Base-by-base conservation (phyloP, 306 rosid species). In the Ziziphus jujuba region DNA sequence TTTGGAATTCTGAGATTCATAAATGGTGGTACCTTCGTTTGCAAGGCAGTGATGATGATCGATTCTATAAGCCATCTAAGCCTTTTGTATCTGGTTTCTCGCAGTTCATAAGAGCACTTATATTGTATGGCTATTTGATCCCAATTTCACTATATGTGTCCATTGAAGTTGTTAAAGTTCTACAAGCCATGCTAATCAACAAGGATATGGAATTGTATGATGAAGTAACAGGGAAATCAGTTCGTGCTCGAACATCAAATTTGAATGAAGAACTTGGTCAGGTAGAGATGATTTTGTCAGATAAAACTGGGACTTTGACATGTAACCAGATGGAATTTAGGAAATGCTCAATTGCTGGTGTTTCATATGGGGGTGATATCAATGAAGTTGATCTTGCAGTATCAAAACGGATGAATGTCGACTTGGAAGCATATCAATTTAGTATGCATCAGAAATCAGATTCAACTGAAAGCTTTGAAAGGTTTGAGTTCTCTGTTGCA, bases 341-440 rank as follows among this genome's bases (percentile, higher is more conserved):
- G 57, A 78, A 78, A 63, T 78, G 82, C 50, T 78, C 78, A 21
- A 68, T 78, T 48, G 82, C 82, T n/a, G 82, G 82, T 50, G 19
- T 51, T 40, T 62, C 78, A 16, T 78, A 67, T 78, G 82, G 82
- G 56, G 54, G 71, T 38, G 56, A 57, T 57, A 9, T 31, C 5
- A 78, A 56, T 20, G 64, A 78, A 52, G 72, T 78, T 1, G 77
- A 77, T 35, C 40, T 4, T 34, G 77, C 67, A 38, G 81, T 77
- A 23, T 65, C 77, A 1, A 45, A 35, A 62, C 56, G 70, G 57
- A 77, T 77, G 80, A 63, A 56, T 56, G 63, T 35, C 50, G 68
- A 70, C 33, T n/a, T 50, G 58, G 69, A 65, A 54, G 59, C 72
- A 5, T 53, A 59, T n/a, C 24, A 36, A 33, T 59, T 63, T 51